phyloP scores from a whole-genome alignment of 1,284 basidiomycete species.

The Porphyrellus sp. region DNA sequence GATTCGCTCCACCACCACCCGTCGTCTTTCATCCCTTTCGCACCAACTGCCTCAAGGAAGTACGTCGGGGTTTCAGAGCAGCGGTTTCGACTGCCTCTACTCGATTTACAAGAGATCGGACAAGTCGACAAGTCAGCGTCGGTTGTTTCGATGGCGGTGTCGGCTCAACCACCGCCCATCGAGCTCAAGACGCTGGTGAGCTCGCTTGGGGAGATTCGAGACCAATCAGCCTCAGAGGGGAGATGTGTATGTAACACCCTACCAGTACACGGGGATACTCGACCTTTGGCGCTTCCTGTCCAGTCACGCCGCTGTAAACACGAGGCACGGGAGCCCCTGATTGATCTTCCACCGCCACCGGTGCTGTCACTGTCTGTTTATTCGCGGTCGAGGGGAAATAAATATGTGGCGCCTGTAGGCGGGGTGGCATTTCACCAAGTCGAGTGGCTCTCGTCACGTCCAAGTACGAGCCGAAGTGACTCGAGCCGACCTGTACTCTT shows the following conservation, averaged over 20 bases:
- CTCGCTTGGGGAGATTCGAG: background rate
- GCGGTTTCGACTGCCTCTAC: background rate
- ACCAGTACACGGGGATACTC: too few relatives aligned
- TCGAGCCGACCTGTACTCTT: background rate
- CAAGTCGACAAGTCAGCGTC: background rate
- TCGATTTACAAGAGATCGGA: background rate
- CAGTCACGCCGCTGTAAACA: background rate
- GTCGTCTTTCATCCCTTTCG: background rate
- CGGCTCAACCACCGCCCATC: background rate
- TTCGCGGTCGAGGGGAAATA: background rate
- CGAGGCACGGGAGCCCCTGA: background rate
- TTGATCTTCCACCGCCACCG: background rate
- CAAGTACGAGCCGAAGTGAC: background rate
- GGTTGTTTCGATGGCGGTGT: background rate
- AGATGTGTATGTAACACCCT: slow-evolving; percentile 1
- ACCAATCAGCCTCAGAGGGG: background rate
- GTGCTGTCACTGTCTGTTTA: background rate
- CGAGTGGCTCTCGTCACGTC: background rate
- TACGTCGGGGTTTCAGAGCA: too few relatives aligned
- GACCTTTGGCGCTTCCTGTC: background rate
- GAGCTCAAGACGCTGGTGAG: background rate
- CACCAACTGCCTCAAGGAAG: too few relatives aligned
- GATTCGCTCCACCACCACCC: slow-evolving; percentile 1
- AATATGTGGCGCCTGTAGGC: background rate
- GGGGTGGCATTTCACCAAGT: background rate